Evolutionary conservation across 1,139 yeast species (phyloP).

Genomic region (Magnusiomyces ingens): DNA sequence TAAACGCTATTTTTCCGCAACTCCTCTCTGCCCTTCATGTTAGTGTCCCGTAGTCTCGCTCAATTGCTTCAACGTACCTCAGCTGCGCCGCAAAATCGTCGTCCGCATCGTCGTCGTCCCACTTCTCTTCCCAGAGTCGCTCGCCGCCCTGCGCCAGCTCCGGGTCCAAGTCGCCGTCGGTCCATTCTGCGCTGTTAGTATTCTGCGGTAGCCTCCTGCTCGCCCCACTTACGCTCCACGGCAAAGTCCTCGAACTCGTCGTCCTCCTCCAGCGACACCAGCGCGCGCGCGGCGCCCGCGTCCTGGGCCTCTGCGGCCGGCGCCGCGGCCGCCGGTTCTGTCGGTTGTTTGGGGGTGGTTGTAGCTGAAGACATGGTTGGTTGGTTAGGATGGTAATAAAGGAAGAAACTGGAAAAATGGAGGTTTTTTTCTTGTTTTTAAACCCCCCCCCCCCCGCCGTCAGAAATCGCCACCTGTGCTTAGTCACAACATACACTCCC

Average conservation of each 20-base stretch:
- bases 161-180: slow-evolving; percentile 41
- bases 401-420: too few species aligned
- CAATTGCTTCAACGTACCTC: slow-evolving; percentile 42
- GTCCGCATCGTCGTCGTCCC: slow-evolving; percentile 89
- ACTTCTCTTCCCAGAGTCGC: slow-evolving; percentile 86
- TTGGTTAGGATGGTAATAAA: too few species aligned
- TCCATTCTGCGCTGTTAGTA: slow-evolving; percentile 40
- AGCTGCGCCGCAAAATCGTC: slow-evolving; percentile 73
- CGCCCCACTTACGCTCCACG: slow-evolving; percentile 63
- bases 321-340: too few species aligned
- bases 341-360: too few species aligned
- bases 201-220: slow-evolving; percentile 8
- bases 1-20: neutral
- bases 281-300: slow-evolving; percentile 32
- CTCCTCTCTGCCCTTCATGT: too few species aligned
- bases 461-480: too few species aligned
- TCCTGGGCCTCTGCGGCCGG: too few species aligned
- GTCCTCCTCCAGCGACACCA: slow-evolving; percentile 73
- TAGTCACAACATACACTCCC: too few species aligned
- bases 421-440: too few species aligned
- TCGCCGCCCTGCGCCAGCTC: slow-evolving; percentile 36
- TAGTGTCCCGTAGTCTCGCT: too few species aligned
- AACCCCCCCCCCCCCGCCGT: too few species aligned
- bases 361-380: too few species aligned
- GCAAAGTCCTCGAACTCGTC: slow-evolving; percentile 96